phyloP scores from a whole-genome alignment of 2,329 filamentous ascomycete genomes.

The Aspergillus pseudotamarii region DNA sequence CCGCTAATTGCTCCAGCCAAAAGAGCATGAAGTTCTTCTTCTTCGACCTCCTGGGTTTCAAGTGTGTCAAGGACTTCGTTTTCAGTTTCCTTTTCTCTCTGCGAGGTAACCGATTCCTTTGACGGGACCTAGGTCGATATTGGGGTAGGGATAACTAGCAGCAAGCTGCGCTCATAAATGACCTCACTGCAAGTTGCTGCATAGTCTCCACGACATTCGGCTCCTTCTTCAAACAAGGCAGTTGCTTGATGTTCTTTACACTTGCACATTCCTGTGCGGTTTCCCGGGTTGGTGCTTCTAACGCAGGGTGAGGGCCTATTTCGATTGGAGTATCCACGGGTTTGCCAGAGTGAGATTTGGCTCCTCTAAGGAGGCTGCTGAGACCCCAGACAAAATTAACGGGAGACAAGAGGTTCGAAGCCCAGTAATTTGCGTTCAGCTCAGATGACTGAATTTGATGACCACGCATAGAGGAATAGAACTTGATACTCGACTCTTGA shows the following conservation, averaged over 20 bases:
- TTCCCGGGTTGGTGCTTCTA: conserved; percentile 34
- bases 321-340: conserved; percentile 19
- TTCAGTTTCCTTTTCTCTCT: neutral
- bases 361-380: neutral
- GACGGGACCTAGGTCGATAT: conserved; percentile 23
- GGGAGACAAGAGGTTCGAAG: neutral
- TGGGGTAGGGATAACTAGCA: conserved; percentile 25
- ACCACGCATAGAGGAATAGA: too few relatives aligned
- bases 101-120: too few relatives aligned
- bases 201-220: neutral
- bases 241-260: neutral
- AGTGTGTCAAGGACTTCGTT: conserved; percentile 2
- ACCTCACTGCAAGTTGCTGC: neutral
- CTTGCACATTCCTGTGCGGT: neutral
- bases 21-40: conserved; percentile 2
- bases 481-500: neutral
- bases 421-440: too few relatives aligned
- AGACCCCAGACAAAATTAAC: neutral
- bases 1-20: neutral
- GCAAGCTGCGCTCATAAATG: conserved; percentile 22
- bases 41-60: neutral
- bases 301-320: conserved; percentile 41
- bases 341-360: neutral
- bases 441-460: too few relatives aligned
- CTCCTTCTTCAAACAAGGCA: neutral